Evolutionary conservation across 148 eudicot genomes (phyloP).

Genomic region (Dianthus caryophyllus): DNA sequence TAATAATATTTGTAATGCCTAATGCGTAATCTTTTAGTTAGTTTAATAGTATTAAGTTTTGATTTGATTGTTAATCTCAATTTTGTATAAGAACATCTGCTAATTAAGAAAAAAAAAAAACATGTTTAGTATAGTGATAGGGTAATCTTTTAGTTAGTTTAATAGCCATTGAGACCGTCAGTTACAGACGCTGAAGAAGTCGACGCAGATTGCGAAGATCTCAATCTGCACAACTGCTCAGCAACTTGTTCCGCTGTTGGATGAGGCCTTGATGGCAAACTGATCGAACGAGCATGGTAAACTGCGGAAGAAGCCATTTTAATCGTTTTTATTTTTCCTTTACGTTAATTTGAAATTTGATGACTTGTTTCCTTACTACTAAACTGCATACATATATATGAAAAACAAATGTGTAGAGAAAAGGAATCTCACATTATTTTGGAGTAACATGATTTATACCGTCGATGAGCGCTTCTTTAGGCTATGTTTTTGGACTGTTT

Average conservation of each 20-base stretch:
- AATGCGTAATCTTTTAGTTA: too few species aligned
- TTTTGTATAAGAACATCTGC: too few species aligned
- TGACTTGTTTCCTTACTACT: slow-evolving; percentile 1
- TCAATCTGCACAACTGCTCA: slow-evolving; percentile 28
- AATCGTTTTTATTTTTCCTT: neutral
- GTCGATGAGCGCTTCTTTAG: neutral
- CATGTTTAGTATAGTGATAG: too few species aligned
- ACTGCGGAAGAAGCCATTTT: slow-evolving; percentile 32
- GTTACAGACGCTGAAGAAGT: slow-evolving; percentile 35
- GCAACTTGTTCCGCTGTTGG: slow-evolving; percentile 23
- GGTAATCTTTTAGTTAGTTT: too few species aligned
- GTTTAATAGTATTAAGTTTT: too few species aligned
- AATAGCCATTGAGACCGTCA: slow-evolving; percentile 19
- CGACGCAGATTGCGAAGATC: slow-evolving; percentile 32
- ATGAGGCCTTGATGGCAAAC: slow-evolving; percentile 38
- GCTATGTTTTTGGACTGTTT: slow-evolving; percentile 24
- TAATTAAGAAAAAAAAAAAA: too few species aligned
- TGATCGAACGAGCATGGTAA: slow-evolving; percentile 32
- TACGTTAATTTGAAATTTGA: slow-evolving; percentile 16
- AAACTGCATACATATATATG: too few species aligned
- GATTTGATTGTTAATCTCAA: too few species aligned
- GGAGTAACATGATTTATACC: too few species aligned
- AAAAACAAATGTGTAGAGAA: slow-evolving; percentile 17
- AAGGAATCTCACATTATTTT: slow-evolving; percentile 20
- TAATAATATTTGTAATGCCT: too few species aligned